phyloP scores from a whole-genome alignment of 352 stramenopile species.

The Poterioochromonas sp. region DNA sequence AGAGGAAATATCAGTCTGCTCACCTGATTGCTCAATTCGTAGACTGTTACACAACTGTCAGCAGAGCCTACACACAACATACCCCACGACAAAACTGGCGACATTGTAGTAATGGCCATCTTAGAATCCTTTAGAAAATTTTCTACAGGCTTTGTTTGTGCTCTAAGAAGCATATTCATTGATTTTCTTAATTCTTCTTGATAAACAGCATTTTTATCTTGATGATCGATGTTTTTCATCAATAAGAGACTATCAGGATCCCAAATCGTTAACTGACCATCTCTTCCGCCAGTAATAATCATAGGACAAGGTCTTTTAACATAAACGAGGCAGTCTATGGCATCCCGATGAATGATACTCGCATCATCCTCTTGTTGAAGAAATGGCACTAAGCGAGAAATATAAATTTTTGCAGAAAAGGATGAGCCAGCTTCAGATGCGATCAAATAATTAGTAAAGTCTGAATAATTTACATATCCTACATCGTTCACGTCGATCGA shows the following conservation, averaged over 20 bases:
- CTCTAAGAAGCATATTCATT: not conserved
- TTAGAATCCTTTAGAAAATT: not conserved
- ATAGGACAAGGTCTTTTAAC: not conserved
- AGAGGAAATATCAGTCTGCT: not conserved
- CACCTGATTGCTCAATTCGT: not conserved
- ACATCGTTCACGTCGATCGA: slow-evolving; percentile 23
- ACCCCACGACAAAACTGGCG: not conserved
- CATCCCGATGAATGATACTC: not conserved
- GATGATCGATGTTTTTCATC: not conserved
- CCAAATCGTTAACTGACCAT: slow-evolving; percentile 24
- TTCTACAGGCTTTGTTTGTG: not conserved
- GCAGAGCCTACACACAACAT: slow-evolving; percentile 17
- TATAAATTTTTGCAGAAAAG: not conserved
- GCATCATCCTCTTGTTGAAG: not conserved
- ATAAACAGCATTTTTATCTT: slow-evolving; percentile 18
- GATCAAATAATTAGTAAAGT: slow-evolving; percentile 27
- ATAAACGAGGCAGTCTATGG: not conserved
- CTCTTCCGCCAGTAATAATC: not conserved
- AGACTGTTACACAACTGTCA: slow-evolving; percentile 1
- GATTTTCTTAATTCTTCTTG: not conserved
- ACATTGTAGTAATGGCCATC: not conserved
- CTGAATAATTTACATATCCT: not conserved
- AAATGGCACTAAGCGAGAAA: not conserved
- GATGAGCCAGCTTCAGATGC: slow-evolving; percentile 15
- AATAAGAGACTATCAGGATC: not conserved